A percentile compares a stretch with the other conserved stretches of the same genome.
phyloP scores from a whole-genome alignment of 106 monocot genomes.

The Iris macrosiphon region DNA sequence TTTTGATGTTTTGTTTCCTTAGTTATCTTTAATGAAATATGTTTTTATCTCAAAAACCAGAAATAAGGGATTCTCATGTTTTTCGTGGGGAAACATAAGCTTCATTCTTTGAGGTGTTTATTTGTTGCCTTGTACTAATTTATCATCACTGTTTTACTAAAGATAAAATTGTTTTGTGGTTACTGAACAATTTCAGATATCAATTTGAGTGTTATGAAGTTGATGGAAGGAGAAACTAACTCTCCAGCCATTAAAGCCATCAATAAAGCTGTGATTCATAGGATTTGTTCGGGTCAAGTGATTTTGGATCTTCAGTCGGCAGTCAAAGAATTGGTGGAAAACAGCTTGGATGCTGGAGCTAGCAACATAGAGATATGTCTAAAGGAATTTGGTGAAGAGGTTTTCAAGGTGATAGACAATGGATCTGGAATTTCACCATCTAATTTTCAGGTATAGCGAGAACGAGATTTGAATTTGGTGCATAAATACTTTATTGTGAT shows the following conservation, averaged over 20 bases:
- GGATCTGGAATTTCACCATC: conserved; percentile 82
- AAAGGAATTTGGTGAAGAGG: conserved; percentile 74
- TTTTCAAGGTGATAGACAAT: conserved; percentile 90
- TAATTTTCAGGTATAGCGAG: conserved; percentile 74
- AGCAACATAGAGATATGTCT: conserved; percentile 73
- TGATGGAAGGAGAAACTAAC: conserved; percentile 35
- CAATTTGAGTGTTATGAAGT: too few relatives aligned
- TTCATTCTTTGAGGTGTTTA: too few relatives aligned
- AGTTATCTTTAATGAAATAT: too few relatives aligned
- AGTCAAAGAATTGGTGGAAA: conserved; percentile 94
- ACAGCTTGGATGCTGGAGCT: conserved; percentile 92
- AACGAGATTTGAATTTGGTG: neutral
- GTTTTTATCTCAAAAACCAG: too few relatives aligned
- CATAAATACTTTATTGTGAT: neutral
- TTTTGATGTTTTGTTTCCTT: too few relatives aligned
- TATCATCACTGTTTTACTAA: too few relatives aligned
- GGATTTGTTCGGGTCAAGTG: conserved; percentile 97
- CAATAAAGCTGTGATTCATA: conserved; percentile 65
- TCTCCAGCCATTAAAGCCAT: conserved; percentile 64
- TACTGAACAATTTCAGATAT: too few relatives aligned
- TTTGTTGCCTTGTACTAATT: too few relatives aligned
- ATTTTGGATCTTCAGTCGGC: conserved; percentile 93
- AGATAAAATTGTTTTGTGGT: too few relatives aligned
- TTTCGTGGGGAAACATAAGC: too few relatives aligned
- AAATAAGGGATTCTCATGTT: too few relatives aligned